Evolutionary conservation across 2,329 filamentous ascomycete genomes (phyloP).

Genomic region (Aspergillus terreus): DNA sequence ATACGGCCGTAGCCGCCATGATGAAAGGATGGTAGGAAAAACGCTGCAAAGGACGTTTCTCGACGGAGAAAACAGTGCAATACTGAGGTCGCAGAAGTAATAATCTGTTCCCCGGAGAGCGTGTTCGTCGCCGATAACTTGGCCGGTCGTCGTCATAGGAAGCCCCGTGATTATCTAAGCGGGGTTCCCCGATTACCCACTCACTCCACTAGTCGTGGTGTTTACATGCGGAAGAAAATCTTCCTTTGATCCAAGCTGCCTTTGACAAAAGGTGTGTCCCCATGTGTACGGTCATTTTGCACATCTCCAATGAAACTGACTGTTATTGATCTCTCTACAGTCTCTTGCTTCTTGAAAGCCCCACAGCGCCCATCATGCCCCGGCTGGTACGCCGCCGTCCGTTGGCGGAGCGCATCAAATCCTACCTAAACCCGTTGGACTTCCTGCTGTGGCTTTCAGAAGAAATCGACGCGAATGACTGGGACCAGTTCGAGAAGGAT

Average conservation of each 20-base stretch:
- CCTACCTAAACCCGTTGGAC: slow-evolving; percentile 81
- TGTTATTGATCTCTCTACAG: background rate
- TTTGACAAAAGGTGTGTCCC: background rate
- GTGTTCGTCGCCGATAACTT: background rate
- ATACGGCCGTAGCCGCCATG: slow-evolving; percentile 59
- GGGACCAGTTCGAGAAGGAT: slow-evolving; percentile 71
- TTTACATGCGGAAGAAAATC: slow-evolving; percentile 14
- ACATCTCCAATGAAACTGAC: too few relatives aligned
- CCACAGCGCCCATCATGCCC: slow-evolving; percentile 57
- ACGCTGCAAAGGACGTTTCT: background rate
- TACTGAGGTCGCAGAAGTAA: background rate
- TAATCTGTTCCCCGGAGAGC: background rate
- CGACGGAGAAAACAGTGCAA: background rate
- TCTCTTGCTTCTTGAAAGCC: background rate
- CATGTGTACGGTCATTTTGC: background rate
- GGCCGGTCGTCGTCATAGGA: slow-evolving; percentile 14
- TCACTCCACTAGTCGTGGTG: slow-evolving; percentile 1
- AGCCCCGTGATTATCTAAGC: slow-evolving; percentile 19
- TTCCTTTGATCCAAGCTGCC: slow-evolving; percentile 3
- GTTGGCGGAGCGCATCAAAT: slow-evolving; percentile 73
- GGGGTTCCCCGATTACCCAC: slow-evolving; percentile 4
- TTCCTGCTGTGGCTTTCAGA: slow-evolving; percentile 88
- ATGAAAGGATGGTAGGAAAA: slow-evolving; percentile 8
- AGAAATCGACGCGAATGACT: slow-evolving; percentile 85
- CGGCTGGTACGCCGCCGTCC: slow-evolving; percentile 78